Conservation (phyloP, 2,329 filamentous ascomycete genomes). For the Pseudovirgaria hyperparasitica region DNA sequence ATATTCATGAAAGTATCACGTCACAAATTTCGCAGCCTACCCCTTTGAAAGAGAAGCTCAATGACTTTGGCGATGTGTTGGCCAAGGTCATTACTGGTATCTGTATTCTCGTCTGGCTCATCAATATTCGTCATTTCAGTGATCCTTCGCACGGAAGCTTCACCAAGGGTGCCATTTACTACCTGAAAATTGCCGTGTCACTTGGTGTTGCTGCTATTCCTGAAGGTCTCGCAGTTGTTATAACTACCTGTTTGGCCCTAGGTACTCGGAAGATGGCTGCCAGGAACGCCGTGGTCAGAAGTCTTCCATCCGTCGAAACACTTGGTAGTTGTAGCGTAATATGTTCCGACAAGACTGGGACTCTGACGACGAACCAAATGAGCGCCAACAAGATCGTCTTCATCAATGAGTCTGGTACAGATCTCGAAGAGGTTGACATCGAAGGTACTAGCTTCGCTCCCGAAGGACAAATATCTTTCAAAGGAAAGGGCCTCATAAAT, state of each 20-base stretch:
- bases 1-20: slow-evolving; percentile 97
- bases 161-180: slow-evolving; percentile 97
- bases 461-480: slow-evolving; percentile 56
- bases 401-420: slow-evolving; percentile 58
- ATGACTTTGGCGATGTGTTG: slow-evolving; percentile 90
- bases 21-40: slow-evolving; percentile 97
- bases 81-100: slow-evolving; percentile 98
- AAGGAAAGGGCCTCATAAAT: slow-evolving; percentile 57
- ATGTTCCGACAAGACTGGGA: slow-evolving; percentile 98
- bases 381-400: slow-evolving; percentile 90
- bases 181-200: slow-evolving; percentile 97
- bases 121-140: slow-evolving; percentile 95
- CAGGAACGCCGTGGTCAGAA: slow-evolving; percentile 95
- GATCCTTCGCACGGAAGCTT: slow-evolving; percentile 88
- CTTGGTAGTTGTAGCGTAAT: slow-evolving; percentile 98
- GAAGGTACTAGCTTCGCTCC: slow-evolving; percentile 90
- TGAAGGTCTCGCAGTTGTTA: slow-evolving; percentile 93
- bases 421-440: slow-evolving; percentile 75
- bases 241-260: slow-evolving; percentile 93
- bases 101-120: slow-evolving; percentile 92
- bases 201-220: slow-evolving; percentile 96
- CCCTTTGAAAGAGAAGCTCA: slow-evolving; percentile 94
- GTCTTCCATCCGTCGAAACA: slow-evolving; percentile 91
- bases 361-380: slow-evolving; percentile 98
- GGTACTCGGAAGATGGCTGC: slow-evolving; percentile 98